Conservation (phyloP, 2,329 filamentous ascomycete genomes). For the Aspergillus terreus region DNA sequence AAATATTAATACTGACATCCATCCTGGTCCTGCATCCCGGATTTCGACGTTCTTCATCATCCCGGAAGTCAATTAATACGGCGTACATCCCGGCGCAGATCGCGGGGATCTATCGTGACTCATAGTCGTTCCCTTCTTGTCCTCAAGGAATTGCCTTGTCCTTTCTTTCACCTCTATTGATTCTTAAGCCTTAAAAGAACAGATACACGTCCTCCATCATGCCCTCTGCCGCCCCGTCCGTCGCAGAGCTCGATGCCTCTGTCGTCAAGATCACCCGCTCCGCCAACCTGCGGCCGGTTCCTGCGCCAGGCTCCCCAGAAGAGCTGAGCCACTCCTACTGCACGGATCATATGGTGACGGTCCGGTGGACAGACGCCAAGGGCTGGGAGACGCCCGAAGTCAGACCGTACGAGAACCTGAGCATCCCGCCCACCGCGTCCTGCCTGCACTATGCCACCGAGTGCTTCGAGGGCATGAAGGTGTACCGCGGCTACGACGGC, state of each 20-base stretch:
- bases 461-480: slow-evolving; percentile 85
- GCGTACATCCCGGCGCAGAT: background rate
- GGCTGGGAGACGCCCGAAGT: slow-evolving; percentile 75
- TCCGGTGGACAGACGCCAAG: slow-evolving; percentile 58
- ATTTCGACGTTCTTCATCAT: too few species aligned
- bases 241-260: slow-evolving; percentile 38
- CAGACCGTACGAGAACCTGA: slow-evolving; percentile 71
- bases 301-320: slow-evolving; percentile 37
- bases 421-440: slow-evolving; percentile 75
- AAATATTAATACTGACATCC: too few species aligned
- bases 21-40: too few species aligned
- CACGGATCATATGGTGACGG: slow-evolving; percentile 88
- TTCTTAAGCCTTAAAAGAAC: background rate
- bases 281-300: slow-evolving; percentile 33
- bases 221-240: slow-evolving; percentile 27
- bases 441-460: slow-evolving; percentile 86
- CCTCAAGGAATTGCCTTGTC: background rate
- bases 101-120: slow-evolving; percentile 2
- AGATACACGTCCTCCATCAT: slow-evolving; percentile 14
- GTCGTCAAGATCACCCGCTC: slow-evolving; percentile 37
- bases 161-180: background rate
- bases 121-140: background rate
- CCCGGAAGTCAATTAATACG: too few species aligned
- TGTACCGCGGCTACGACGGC: slow-evolving; percentile 65
- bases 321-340: slow-evolving; percentile 42